Evolutionary conservation across 225 moss, liverwort and hornwort genomes (phyloP).

Genomic region (Lunularia cruciata): DNA sequence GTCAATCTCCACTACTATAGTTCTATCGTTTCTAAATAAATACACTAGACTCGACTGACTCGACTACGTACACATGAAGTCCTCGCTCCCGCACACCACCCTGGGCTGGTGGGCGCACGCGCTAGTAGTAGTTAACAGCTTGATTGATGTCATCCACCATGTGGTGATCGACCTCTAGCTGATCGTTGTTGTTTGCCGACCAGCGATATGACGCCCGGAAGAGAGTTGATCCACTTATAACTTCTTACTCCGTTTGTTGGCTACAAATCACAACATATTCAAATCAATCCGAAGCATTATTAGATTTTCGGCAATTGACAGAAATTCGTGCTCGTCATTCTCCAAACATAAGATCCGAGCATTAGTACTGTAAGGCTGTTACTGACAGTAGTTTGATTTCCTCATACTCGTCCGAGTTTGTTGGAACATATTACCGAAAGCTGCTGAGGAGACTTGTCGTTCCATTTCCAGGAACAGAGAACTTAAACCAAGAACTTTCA

Average conservation of each 20-base stretch:
- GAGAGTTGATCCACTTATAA: background rate
- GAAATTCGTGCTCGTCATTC: too few species aligned
- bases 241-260: background rate
- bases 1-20: constrained; percentile 2
- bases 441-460: too few species aligned
- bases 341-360: too few species aligned
- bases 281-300: too few species aligned
- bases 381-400: too few species aligned
- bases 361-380: too few species aligned
- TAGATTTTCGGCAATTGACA: too few species aligned
- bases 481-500: too few species aligned
- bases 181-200: background rate
- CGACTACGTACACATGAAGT: background rate
- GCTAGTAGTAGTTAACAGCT: background rate
- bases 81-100: constrained; percentile 1
- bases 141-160: background rate
- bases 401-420: too few species aligned
- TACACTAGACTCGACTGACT: constrained; percentile 5
- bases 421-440: too few species aligned
- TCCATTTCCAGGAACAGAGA: too few species aligned
- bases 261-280: too few species aligned
- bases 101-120: background rate
- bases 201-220: constrained; percentile 1
- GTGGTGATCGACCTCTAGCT: background rate
- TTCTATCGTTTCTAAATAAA: background rate